phyloP scores from a whole-genome alignment of 768 basidiomycete species.

The Macrolepiota albuminosa region DNA sequence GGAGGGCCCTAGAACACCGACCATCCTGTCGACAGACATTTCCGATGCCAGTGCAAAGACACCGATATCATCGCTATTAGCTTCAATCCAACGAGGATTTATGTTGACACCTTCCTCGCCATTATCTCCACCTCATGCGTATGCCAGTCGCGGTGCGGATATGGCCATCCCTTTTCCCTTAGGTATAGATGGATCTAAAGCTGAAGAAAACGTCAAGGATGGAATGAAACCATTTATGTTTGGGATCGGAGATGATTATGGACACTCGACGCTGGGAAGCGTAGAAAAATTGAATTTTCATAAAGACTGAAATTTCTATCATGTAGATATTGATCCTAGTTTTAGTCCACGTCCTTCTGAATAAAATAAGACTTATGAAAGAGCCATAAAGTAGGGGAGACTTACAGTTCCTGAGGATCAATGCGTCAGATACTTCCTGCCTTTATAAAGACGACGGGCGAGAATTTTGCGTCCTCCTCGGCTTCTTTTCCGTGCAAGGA shows the following conservation, averaged over 20 bases:
- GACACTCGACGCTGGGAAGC: conserved; percentile 14
- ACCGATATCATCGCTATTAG: conserved; percentile 61
- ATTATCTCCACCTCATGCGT: conserved; percentile 52
- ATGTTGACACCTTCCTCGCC: conserved; percentile 60
- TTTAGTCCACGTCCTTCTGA: not conserved
- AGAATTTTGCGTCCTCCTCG: conserved; percentile 71
- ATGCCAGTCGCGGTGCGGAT: conserved; percentile 19
- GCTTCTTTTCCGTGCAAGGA: conserved; percentile 70
- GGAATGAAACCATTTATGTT: conserved; percentile 11
- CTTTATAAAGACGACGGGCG: conserved; percentile 64
- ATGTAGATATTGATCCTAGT: not conserved
- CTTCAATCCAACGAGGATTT: conserved; percentile 65
- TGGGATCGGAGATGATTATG: conserved; percentile 11
- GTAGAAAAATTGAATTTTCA: conserved; percentile 18
- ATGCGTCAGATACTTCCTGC: conserved; percentile 77
- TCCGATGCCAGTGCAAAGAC: conserved; percentile 32
- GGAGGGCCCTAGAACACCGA: conserved; percentile 7
- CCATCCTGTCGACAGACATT: not conserved
- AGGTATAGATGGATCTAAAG: not conserved
- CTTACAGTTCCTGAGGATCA: conserved; percentile 26
- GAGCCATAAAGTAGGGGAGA: not conserved
- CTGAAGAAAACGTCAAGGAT: conserved; percentile 6
- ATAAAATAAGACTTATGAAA: not conserved
- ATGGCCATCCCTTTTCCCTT: conserved; percentile 16
- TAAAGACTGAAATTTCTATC: conserved; percentile 7